These are phyloP conservation scores for Saccharomycopsis hybrid DNA, from an alignment of 1,139 yeast genomes.

Conservation along the genomic window DNA sequence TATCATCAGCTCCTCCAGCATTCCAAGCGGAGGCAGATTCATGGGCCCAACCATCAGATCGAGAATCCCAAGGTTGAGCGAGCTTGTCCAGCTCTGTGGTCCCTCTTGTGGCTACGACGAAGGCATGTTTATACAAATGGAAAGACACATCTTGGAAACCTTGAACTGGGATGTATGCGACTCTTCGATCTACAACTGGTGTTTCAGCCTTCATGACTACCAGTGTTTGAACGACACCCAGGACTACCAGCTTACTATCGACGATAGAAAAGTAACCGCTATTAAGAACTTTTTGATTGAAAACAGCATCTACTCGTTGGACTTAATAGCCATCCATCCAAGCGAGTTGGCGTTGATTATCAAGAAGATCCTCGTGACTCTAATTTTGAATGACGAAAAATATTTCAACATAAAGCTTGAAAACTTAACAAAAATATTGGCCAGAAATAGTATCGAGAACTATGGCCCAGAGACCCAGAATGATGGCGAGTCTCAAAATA, in stretches of 20 bases:
- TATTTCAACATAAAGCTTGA: conserved; percentile 15
- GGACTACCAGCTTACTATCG: conserved; percentile 1
- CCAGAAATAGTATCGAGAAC: conserved; percentile 15
- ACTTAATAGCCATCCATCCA: conserved; percentile 17
- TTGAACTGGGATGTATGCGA: conserved; percentile 58
- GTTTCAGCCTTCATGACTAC: conserved; percentile 33
- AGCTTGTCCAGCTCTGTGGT: conserved; percentile 56
- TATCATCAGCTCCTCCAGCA: conserved; percentile 44
- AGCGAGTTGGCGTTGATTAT: conserved; percentile 17
- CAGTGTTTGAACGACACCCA: conserved; percentile 13
- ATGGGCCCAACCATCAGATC: conserved; percentile 63
- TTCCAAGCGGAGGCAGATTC: conserved; percentile 53
- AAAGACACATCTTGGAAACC: conserved; percentile 48
- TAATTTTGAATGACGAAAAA: conserved; percentile 20
- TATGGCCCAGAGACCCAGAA: too few species aligned
- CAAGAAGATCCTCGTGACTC: conserved; percentile 19
- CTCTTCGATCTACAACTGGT: conserved; percentile 52
- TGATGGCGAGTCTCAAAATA: not conserved
- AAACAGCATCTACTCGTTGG: conserved; percentile 13
- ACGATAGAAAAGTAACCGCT: conserved; percentile 13
- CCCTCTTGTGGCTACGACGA: conserved; percentile 51
- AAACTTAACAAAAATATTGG: conserved; percentile 12
- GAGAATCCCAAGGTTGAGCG: conserved; percentile 57
- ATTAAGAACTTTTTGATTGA: conserved; percentile 20
- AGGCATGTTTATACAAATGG: conserved; percentile 55